These are phyloP conservation scores for Micromonas pusilla DNA, from an alignment of 139 green algal genomes.

Conservation along the genomic window DNA sequence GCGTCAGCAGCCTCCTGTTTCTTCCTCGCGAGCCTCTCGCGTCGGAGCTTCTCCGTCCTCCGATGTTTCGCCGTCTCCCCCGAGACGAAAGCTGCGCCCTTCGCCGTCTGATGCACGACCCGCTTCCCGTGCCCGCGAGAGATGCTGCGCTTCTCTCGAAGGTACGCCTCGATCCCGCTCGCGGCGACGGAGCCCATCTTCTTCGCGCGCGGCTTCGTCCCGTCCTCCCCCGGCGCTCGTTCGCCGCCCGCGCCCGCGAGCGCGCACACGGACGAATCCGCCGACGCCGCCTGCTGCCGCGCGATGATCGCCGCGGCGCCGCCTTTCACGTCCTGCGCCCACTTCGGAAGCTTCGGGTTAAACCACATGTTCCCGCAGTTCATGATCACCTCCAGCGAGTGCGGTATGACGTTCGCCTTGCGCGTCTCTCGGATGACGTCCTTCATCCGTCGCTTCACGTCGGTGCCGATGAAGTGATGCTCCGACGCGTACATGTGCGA, in stretches of 20 bases:
- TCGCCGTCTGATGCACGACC: neutral
- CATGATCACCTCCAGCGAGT: constrained; percentile 40
- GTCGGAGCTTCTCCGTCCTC: neutral
- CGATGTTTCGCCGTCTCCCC: neutral
- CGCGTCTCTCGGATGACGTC: constrained; percentile 51
- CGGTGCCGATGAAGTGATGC: constrained; percentile 43
- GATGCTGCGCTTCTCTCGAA: neutral
- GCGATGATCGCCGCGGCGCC: neutral
- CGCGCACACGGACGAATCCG: neutral
- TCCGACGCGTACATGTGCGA: constrained; percentile 58
- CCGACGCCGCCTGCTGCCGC: neutral
- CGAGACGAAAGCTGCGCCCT: neutral
- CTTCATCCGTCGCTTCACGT: constrained; percentile 49
- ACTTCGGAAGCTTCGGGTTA: constrained; percentile 43
- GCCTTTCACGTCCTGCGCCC: constrained; percentile 7
- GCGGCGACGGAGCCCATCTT: neutral
- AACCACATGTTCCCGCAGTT: constrained; percentile 61
- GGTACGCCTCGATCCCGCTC: neutral
- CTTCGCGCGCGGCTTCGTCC: neutral
- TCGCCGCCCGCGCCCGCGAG: neutral
- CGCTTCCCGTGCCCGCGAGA: neutral
- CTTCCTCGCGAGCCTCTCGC: neutral
- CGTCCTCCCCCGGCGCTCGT: neutral
- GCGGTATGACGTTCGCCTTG: constrained; percentile 26
- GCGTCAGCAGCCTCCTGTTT: neutral